Base-by-base conservation (phyloP, 108 stramenopile species). In the Skeletonema grethae region DNA sequence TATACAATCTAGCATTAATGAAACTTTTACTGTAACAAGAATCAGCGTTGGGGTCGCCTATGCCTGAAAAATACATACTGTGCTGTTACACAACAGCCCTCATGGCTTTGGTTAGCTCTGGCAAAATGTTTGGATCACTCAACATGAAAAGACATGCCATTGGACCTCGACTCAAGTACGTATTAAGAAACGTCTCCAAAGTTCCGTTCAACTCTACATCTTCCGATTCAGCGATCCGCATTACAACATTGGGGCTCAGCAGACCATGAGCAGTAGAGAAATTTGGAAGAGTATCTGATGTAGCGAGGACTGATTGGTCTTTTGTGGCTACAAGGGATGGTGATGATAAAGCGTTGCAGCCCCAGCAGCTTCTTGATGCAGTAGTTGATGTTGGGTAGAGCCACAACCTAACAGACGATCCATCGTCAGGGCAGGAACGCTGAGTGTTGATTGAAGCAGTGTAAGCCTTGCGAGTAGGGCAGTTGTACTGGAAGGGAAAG, bases 131-230 rank as follows among this genome's bases (percentile, higher is more conserved):
- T 1, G 84, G 83, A 67, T 90, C 88, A 28, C 83, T 82, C 18
- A 90, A 50, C 82, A 90, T 85, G 18, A 59, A 67, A 1, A 90
- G 76, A 61, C 88, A 90, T 38, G 88, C 85, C 74, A 90, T 82
- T 15, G 88, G 88, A 12, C 88, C 88, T 20, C 81, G 34, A 56
- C 63, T 34, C 24, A 60, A 45, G 63, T 90, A 90, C 8, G 72
- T 78, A 2, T 68, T 18, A 6, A 90, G 63, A 65, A 90, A 90
- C 11, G 48, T 57, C 18, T 66, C 8, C n/a, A 53, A 10, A 53
- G 46, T 18, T 18, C 25, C 18, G 8, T 61, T n/a, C 15, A 11
- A n/a, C 15, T 32, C 22, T 7, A 30, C 6, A n/a, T 53, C 20
- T 5, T 16, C 56, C 29, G 16, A 50, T 5, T 87, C 76, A 20